phyloP scores from a whole-genome alignment of 2,329 filamentous ascomycete species.

The Amauroascus verrucosus region DNA sequence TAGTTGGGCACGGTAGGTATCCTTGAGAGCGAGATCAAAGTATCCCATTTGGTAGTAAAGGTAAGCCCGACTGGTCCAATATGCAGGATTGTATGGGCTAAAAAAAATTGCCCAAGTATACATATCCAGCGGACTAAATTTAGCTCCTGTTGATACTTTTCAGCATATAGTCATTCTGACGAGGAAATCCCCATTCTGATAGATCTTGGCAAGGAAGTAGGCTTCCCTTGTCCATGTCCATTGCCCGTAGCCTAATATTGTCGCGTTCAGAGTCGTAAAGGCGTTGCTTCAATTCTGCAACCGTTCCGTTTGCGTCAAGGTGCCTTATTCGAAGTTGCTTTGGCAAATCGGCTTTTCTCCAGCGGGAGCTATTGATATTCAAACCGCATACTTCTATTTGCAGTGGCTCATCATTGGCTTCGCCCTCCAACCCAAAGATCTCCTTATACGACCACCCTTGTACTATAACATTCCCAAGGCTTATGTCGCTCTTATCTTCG shows the following conservation, averaged over 20 bases:
- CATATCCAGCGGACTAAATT: slow-evolving; percentile 25
- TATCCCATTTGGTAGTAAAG: slow-evolving; percentile 26
- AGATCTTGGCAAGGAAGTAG: slow-evolving; percentile 22
- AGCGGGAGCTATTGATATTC: slow-evolving; percentile 15
- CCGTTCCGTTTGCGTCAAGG: slow-evolving; percentile 12
- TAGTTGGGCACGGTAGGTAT: slow-evolving; percentile 28
- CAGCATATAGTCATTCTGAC: slow-evolving; percentile 16
- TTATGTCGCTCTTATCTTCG: not conserved
- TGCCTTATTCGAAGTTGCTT: slow-evolving; percentile 17
- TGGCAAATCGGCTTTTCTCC: slow-evolving; percentile 16
- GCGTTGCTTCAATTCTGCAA: slow-evolving; percentile 17
- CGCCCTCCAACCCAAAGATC: slow-evolving; percentile 14
- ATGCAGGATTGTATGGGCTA: slow-evolving; percentile 31
- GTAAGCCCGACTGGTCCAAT: slow-evolving; percentile 30
- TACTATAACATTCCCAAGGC: not conserved
- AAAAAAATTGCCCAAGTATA: slow-evolving; percentile 29
- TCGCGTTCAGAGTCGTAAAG: slow-evolving; percentile 19
- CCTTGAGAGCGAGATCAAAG: slow-evolving; percentile 31
- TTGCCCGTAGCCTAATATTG: not conserved
- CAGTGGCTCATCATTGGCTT: not conserved
- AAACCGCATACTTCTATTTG: slow-evolving; percentile 14
- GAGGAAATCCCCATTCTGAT: slow-evolving; percentile 22
- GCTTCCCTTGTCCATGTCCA: slow-evolving; percentile 12
- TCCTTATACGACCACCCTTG: slow-evolving; percentile 16
- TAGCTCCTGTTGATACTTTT: slow-evolving; percentile 14